Evolutionary conservation across 2,329 filamentous ascomycete species (phyloP).

Genomic region (Ceratocystis colombiana): DNA sequence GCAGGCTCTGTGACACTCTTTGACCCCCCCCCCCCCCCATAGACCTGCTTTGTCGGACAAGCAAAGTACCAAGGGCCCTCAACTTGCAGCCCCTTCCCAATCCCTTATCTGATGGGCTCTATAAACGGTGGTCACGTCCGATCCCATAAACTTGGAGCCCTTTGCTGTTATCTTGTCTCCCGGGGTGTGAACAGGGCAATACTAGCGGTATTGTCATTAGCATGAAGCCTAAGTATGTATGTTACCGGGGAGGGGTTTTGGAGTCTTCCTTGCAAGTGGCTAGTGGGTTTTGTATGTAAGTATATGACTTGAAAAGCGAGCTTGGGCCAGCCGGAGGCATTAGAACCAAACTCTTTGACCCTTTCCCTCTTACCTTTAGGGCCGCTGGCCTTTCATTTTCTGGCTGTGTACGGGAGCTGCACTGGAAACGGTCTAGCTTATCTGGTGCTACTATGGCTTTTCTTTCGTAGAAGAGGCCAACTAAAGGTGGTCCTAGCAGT

Average conservation of each 20-base stretch:
- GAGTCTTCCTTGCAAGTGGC: no score
- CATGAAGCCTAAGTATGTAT: background rate
- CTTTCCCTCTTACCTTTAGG: background rate
- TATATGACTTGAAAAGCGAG: background rate
- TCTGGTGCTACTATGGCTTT: background rate
- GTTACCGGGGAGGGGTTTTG: no score
- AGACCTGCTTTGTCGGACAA: background rate
- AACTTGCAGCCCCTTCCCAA: background rate
- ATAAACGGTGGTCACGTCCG: background rate
- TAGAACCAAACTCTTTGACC: background rate
- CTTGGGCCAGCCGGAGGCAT: background rate
- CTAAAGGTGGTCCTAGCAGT: background rate
- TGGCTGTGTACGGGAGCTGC: background rate
- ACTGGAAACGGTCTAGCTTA: background rate
- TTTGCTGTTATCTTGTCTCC: background rate
- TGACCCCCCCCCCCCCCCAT: background rate
- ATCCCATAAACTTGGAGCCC: background rate
- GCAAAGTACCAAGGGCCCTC: background rate
- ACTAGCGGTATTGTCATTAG: background rate
- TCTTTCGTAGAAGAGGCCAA: background rate
- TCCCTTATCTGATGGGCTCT: background rate
- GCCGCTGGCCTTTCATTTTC: background rate
- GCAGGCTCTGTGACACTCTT: no score
- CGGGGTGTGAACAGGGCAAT: no score
- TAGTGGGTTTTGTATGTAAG: no score